These are phyloP conservation scores for Candida suzukii DNA, from an alignment of 805 yeast genomes.

Conservation along the genomic window DNA sequence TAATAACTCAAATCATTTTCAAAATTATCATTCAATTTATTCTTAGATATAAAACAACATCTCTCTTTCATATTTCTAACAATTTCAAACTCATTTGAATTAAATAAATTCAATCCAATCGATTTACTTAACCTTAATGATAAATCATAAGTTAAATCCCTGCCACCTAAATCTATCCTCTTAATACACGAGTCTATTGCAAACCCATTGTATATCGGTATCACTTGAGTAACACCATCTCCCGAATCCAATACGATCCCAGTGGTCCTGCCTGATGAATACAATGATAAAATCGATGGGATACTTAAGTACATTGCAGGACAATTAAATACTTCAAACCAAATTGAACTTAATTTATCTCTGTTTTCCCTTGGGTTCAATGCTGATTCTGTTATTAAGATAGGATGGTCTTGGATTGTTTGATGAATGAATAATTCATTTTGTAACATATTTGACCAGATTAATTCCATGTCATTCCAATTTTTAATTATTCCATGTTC, in stretches of 20 bases:
- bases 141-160: conserved; percentile 75
- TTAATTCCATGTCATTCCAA: conserved; percentile 81
- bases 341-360: conserved; percentile 51
- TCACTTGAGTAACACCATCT: conserved; percentile 84
- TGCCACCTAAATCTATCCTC: conserved; percentile 77
- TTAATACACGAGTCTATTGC: conserved; percentile 64
- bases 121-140: conserved; percentile 57
- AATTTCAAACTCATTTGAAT: conserved; percentile 78
- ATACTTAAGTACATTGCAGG: conserved; percentile 71
- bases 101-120: conserved; percentile 53
- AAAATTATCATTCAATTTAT: conserved; percentile 15
- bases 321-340: conserved; percentile 66
- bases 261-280: conserved; percentile 86
- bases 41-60: conserved; percentile 56
- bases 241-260: conserved; percentile 90
- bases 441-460: conserved; percentile 67
- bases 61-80: conserved; percentile 74
- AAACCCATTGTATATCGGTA: conserved; percentile 89
- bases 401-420: conserved; percentile 69
- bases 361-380: conserved; percentile 62
- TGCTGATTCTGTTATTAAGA: conserved; percentile 85
- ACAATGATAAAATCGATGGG: conserved; percentile 76
- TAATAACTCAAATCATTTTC: background rate
- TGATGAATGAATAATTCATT: conserved; percentile 50
- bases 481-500: conserved; percentile 70